These are phyloP conservation scores for Bruguiera gymnorhiza DNA, from an alignment of 345 rosid species.

Conservation along the genomic window DNA sequence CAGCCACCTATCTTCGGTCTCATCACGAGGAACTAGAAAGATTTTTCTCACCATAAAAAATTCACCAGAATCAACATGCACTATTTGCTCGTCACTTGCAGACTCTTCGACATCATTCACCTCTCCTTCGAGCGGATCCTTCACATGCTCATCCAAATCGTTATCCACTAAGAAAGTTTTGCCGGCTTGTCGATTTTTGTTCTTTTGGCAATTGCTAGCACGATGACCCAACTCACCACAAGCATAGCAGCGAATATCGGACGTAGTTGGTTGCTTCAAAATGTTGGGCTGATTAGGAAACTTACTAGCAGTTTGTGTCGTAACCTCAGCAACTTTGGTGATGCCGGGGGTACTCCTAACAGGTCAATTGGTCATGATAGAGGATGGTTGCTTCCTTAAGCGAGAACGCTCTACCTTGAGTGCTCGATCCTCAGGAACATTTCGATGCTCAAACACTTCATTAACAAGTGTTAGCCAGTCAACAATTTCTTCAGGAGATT, in stretches of 20 bases:
- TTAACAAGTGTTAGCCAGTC: too few relatives aligned
- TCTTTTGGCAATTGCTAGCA: neutral
- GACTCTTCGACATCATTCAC: neutral
- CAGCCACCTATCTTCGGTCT: neutral
- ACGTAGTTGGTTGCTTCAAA: neutral
- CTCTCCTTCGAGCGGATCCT: neutral
- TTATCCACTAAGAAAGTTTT: neutral
- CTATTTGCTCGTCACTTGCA: neutral
- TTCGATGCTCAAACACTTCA: too few relatives aligned
- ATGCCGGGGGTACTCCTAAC: neutral
- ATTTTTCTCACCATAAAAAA: neutral
- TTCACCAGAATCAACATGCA: neutral
- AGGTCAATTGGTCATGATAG: neutral
- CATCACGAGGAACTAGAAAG: neutral
- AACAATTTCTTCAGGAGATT: too few relatives aligned
- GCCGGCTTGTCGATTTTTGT: neutral
- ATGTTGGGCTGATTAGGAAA: neutral
- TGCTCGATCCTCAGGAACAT: too few relatives aligned
- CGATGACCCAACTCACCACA: neutral
- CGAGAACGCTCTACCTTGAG: neutral
- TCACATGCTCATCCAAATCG: neutral
- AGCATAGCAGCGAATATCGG: neutral
- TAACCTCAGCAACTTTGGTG: neutral
- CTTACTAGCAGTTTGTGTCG: too few relatives aligned
- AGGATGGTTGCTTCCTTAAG: too few relatives aligned